Conservation (phyloP, 164 flowering plant genomes). For the Tinospora cordifolia region DNA sequence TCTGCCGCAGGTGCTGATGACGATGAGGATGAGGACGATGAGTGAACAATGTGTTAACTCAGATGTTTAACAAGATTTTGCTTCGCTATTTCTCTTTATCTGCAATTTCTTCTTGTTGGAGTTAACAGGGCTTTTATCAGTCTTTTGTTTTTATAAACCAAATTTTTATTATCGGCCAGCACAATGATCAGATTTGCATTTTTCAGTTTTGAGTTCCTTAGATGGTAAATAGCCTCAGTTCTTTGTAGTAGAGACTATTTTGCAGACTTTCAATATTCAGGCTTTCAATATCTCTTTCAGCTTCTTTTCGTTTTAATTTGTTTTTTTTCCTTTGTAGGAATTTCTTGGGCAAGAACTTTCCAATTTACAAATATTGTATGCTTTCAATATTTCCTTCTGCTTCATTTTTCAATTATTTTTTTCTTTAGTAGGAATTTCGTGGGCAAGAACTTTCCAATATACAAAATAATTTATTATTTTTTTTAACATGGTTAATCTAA, state of each 20-base stretch:
- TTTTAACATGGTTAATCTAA: too few relatives aligned
- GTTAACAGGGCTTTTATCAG: background rate
- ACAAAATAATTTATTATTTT: too few relatives aligned
- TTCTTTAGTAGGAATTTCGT: too few relatives aligned
- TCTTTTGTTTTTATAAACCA: background rate
- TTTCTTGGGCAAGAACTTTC: too few relatives aligned
- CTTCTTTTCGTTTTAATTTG: too few relatives aligned
- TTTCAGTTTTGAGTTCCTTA: background rate
- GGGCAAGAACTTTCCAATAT: too few relatives aligned
- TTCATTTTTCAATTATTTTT: too few relatives aligned
- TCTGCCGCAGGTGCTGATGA: conserved; percentile 39
- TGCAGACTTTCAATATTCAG: background rate
- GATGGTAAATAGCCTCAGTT: background rate
- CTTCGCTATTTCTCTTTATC: background rate
- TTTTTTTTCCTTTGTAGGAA: too few relatives aligned
- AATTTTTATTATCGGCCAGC: background rate
- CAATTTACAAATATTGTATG: background rate
- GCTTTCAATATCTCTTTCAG: background rate
- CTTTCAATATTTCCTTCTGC: too few relatives aligned
- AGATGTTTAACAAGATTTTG: background rate
- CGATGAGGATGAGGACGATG: conserved; percentile 46
- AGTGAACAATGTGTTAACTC: conserved; percentile 19
- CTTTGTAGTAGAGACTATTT: too few relatives aligned
- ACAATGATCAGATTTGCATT: background rate
- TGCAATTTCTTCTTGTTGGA: background rate